Evolutionary conservation across 2,329 filamentous ascomycete species (phyloP).

Genomic region (Alternaria rosae): DNA sequence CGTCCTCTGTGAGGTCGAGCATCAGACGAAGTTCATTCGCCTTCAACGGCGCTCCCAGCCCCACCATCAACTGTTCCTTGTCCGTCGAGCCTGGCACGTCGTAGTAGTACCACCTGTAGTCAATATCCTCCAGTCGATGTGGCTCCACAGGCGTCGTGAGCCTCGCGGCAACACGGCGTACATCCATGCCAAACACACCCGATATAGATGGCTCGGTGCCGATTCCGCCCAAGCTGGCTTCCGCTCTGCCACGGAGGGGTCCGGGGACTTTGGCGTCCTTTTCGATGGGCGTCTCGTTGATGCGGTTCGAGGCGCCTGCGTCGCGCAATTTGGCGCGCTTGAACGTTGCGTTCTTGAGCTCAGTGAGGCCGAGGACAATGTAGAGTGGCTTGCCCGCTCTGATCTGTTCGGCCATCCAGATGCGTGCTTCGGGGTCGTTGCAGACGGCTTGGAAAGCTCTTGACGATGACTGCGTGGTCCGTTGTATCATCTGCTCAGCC

Average conservation of each 20-base stretch:
- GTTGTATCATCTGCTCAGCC: constrained; percentile 50
- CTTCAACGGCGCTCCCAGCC: constrained; percentile 43
- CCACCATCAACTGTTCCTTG: constrained; percentile 48
- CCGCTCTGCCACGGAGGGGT: constrained; percentile 33
- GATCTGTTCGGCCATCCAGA: constrained; percentile 42
- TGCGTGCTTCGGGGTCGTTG: constrained; percentile 42
- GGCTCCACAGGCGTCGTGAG: constrained; percentile 45
- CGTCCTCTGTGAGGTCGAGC: constrained; percentile 47
- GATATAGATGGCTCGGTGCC: constrained; percentile 43
- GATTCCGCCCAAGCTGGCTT: constrained; percentile 38
- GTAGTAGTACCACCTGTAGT: constrained; percentile 45
- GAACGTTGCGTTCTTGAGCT: constrained; percentile 49
- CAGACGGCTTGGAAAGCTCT: constrained; percentile 44
- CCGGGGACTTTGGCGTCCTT: constrained; percentile 44
- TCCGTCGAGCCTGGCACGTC: constrained; percentile 34
- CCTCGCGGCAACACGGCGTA: constrained; percentile 39
- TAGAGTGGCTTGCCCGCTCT: constrained; percentile 43
- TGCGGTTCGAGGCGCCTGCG: constrained; percentile 43
- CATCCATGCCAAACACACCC: constrained; percentile 49
- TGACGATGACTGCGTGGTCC: constrained; percentile 36
- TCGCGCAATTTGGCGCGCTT: constrained; percentile 48
- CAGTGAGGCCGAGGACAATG: constrained; percentile 47
- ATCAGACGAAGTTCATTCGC: constrained; percentile 48
- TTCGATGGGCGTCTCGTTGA: constrained; percentile 44
- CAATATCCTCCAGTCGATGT: constrained; percentile 42